phyloP scores from a whole-genome alignment of 192 early-diverging fungal genomes.

The Piromyces finnis region DNA sequence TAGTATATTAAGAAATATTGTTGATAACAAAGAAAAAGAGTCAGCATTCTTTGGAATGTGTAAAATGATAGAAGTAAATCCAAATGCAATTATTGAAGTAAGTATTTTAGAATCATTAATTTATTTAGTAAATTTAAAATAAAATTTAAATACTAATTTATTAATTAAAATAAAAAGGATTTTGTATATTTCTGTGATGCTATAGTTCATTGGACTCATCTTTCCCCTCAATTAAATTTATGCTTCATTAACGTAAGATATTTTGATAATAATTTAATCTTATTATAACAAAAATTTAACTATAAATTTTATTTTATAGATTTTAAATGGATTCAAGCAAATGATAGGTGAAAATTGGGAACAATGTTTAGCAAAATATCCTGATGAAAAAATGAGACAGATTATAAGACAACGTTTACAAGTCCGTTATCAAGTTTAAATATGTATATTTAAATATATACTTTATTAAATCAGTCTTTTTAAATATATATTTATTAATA shows the following conservation, averaged over 20 bases:
- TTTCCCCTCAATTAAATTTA: conserved; percentile 8
- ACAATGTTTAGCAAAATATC: conserved; percentile 1
- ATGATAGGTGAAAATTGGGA: conserved; percentile 46
- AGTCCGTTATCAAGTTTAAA: background rate
- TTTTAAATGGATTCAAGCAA: conserved; percentile 43
- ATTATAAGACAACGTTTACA: background rate
- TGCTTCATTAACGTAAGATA: conserved; percentile 6
- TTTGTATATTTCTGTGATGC: conserved; percentile 67
- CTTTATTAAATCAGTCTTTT: too few species aligned
- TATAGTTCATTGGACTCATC: conserved; percentile 20
- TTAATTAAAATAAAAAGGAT: conserved; percentile 28
- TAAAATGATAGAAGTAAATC: conserved; percentile 78
- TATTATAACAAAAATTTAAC: too few species aligned
- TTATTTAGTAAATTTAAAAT: too few species aligned
- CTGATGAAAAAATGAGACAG: background rate
- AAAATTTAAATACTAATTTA: too few species aligned
- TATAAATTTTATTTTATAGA: too few species aligned
- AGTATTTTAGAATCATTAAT: background rate
- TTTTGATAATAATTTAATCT: background rate
- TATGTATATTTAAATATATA: too few species aligned
- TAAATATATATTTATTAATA: too few species aligned
- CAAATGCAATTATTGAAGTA: conserved; percentile 28
- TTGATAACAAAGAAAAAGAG: conserved; percentile 92
- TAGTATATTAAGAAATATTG: conserved; percentile 55
- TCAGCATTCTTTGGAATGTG: conserved; percentile 89